Conservation (phyloP, 1,139 yeast genomes). For the Yamadazyma buinensis region DNA sequence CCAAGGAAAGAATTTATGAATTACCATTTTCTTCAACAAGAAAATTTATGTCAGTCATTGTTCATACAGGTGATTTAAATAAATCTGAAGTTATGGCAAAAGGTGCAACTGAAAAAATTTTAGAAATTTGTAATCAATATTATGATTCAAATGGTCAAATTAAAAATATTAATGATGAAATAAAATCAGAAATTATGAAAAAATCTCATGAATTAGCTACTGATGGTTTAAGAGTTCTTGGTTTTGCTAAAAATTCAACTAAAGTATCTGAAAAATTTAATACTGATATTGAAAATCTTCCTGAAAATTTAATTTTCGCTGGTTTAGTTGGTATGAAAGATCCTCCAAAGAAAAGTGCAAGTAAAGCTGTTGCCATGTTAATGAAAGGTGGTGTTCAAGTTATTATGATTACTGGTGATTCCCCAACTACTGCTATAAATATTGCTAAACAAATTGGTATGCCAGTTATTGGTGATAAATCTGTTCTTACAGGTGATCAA, state of each 20-base stretch:
- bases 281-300: slow-evolving; percentile 27
- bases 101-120: slow-evolving; percentile 84
- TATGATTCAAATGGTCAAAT: slow-evolving; percentile 54
- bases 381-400: slow-evolving; percentile 93
- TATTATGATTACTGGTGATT: slow-evolving; percentile 96
- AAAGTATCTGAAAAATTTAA: slow-evolving; percentile 18
- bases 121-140: slow-evolving; percentile 59
- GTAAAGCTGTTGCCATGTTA: slow-evolving; percentile 63
- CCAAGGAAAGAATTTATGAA: slow-evolving; percentile 59
- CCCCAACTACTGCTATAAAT: slow-evolving; percentile 86
- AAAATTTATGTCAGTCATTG: slow-evolving; percentile 84
- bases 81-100: slow-evolving; percentile 66
- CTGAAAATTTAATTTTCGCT: slow-evolving; percentile 63
- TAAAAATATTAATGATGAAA: slow-evolving; percentile 49
- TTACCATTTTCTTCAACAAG: slow-evolving; percentile 80
- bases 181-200: slow-evolving; percentile 41
- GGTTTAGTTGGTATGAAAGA: slow-evolving; percentile 95
- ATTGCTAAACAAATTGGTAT: slow-evolving; percentile 93
- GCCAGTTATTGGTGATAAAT: slow-evolving; percentile 63
- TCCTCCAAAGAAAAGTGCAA: slow-evolving; percentile 89
- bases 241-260: slow-evolving; percentile 58
- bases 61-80: slow-evolving; percentile 54
- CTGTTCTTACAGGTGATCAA: slow-evolving; percentile 81
- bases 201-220: slow-evolving; percentile 66
- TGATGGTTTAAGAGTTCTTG: slow-evolving; percentile 85